Percentiles rank a stretch among this genome's conserved stretches.
These are phyloP conservation scores for Polytrichum formosum DNA, from an alignment of 225 moss, liverwort and hornwort species.

Conservation along the genomic window DNA sequence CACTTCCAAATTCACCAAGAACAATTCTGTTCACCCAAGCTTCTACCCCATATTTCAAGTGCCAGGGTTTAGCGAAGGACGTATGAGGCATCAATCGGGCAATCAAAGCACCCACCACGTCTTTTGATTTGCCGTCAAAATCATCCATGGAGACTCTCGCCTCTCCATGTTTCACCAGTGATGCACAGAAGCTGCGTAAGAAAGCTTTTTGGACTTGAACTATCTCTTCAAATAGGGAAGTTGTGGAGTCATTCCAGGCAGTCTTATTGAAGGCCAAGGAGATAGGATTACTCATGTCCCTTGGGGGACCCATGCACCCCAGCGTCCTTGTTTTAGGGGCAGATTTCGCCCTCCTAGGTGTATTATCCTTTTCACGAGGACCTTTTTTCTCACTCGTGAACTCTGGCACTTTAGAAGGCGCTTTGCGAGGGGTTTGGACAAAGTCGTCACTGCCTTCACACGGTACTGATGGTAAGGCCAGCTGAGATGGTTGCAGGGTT, in stretches of 20 bases:
- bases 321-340: constrained; percentile 23
- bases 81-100: constrained; percentile 41
- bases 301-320: not conserved
- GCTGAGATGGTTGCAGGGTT: constrained; percentile 22
- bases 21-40: constrained; percentile 53
- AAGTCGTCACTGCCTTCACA: constrained; percentile 3
- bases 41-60: constrained; percentile 53
- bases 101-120: constrained; percentile 30
- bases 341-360: constrained; percentile 37
- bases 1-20: constrained; percentile 47
- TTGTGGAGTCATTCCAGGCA: constrained; percentile 37
- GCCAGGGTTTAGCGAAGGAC: constrained; percentile 52
- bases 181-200: constrained; percentile 46
- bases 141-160: constrained; percentile 9
- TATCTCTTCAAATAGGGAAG: constrained; percentile 44
- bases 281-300: constrained; percentile 32
- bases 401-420: not conserved
- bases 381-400: constrained; percentile 41
- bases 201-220: constrained; percentile 56
- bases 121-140: not conserved
- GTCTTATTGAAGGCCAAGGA: constrained; percentile 35
- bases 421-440: constrained; percentile 7
- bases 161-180: constrained; percentile 45
- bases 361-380: not conserved
- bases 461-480: constrained; percentile 1